A percentile compares a stretch with the other conserved stretches of the same genome.
These are phyloP conservation scores for Plectosphaerella sp. DNA, from an alignment of 2,329 filamentous ascomycete genomes.

Conservation along the genomic window DNA sequence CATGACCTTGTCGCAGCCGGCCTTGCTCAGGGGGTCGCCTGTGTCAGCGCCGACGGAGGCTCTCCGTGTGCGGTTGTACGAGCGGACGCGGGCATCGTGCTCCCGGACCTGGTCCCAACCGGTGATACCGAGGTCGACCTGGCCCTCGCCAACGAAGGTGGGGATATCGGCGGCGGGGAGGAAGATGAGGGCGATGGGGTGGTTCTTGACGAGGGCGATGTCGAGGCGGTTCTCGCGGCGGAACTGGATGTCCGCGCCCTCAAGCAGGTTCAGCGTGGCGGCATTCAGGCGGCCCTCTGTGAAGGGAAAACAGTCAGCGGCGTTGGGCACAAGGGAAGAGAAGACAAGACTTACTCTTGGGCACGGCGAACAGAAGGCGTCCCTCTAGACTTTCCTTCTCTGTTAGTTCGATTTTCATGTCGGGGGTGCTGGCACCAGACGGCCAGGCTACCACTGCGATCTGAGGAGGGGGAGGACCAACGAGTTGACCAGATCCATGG, in stretches of 20 bases:
- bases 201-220: conserved; percentile 96
- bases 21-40: conserved; percentile 37
- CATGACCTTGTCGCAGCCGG: conserved; percentile 78
- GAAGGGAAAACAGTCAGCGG: conserved; percentile 14
- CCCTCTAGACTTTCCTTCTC: conserved; percentile 68
- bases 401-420: conserved; percentile 10
- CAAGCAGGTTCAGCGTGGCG: conserved; percentile 81
- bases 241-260: conserved; percentile 95
- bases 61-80: conserved; percentile 41
- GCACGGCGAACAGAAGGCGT: conserved; percentile 92
- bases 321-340: background rate
- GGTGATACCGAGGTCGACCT: conserved; percentile 91
- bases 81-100: conserved; percentile 65
- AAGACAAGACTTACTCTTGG: conserved; percentile 71
- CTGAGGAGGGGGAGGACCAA: conserved; percentile 24
- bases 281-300: conserved; percentile 92
- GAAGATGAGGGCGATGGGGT: conserved; percentile 92
- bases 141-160: conserved; percentile 92
- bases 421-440: background rate
- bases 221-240: conserved; percentile 91
- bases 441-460: background rate
- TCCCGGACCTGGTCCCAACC: conserved; percentile 90
- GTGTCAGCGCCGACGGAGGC: conserved; percentile 42
- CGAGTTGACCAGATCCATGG: conserved; percentile 53
- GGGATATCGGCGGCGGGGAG: conserved; percentile 96